phyloP scores from a whole-genome alignment of 768 basidiomycete genomes.

The Mycena vulgaris region DNA sequence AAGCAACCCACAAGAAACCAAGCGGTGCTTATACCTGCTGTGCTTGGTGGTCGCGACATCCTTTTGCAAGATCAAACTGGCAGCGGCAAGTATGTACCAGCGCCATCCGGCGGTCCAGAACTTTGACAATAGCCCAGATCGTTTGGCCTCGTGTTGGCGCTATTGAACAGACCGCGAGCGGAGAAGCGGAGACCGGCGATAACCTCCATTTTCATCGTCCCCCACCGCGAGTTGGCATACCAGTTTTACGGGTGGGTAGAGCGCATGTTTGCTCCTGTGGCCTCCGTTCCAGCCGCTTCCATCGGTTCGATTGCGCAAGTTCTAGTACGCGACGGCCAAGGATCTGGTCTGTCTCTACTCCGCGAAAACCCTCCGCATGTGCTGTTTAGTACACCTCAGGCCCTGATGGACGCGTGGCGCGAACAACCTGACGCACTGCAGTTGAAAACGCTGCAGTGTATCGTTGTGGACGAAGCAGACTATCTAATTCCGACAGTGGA shows the following conservation, averaged over 20 bases:
- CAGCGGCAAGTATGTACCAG: constrained; percentile 77
- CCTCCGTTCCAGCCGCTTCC: constrained; percentile 47
- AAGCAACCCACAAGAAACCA: constrained; percentile 73
- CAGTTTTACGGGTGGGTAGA: constrained; percentile 80
- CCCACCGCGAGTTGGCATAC: constrained; percentile 80
- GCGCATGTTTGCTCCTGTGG: constrained; percentile 56
- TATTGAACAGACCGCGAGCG: constrained; percentile 65
- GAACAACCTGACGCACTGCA: constrained; percentile 60
- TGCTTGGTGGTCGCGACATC: constrained; percentile 71
- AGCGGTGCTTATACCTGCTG: constrained; percentile 71
- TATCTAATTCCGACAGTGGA: constrained; percentile 72
- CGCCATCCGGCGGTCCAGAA: not conserved
- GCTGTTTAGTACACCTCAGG: constrained; percentile 81
- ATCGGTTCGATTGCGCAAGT: constrained; percentile 69
- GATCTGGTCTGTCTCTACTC: constrained; percentile 55
- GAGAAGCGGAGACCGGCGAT: constrained; percentile 48
- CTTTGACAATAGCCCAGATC: constrained; percentile 64
- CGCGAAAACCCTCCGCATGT: constrained; percentile 70
- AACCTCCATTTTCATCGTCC: constrained; percentile 76
- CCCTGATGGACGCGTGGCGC: constrained; percentile 69
- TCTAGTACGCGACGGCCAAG: constrained; percentile 68
- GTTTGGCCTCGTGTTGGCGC: constrained; percentile 77
- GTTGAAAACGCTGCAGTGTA: constrained; percentile 63
- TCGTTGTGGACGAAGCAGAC: constrained; percentile 86
- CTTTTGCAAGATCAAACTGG: constrained; percentile 82